Percentiles rank a stretch among this genome's conserved stretches.
These are phyloP conservation scores for Aphanomyces invadans DNA, from an alignment of 352 stramenopile species.

Conservation along the genomic window DNA sequence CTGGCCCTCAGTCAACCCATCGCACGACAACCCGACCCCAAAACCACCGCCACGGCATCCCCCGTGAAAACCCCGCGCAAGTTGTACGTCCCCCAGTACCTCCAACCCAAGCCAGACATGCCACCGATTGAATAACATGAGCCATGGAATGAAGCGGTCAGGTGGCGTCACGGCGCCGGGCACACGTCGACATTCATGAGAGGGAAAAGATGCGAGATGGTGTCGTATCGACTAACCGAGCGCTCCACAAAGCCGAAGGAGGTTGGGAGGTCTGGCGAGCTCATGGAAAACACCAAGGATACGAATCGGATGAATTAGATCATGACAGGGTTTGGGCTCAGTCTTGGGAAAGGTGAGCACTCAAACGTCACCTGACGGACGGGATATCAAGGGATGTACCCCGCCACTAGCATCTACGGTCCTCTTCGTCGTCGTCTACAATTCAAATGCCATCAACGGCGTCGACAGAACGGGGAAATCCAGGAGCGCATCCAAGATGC, in stretches of 20 bases:
- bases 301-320: conserved; percentile 1
- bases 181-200: too few species aligned
- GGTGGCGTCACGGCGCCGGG: too few species aligned
- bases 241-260: too few species aligned
- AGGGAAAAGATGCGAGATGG: too few species aligned
- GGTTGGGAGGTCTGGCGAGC: not conserved
- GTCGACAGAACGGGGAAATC: not conserved
- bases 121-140: too few species aligned
- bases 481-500: not conserved
- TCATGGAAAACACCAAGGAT: not conserved
- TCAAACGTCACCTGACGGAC: not conserved
- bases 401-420: not conserved
- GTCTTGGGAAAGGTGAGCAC: conserved; percentile 8
- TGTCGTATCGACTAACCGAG: too few species aligned
- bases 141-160: too few species aligned
- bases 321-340: not conserved
- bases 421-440: not conserved
- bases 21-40: not conserved
- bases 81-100: conserved; percentile 5
- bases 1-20: conserved; percentile 19
- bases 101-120: too few species aligned
- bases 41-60: not conserved
- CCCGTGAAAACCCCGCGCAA: not conserved
- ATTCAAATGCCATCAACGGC: not conserved
- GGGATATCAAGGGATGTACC: conserved; percentile 3